Conservation (phyloP, 2,329 filamentous ascomycete genomes). For the Ceratocystis huliohia region DNA sequence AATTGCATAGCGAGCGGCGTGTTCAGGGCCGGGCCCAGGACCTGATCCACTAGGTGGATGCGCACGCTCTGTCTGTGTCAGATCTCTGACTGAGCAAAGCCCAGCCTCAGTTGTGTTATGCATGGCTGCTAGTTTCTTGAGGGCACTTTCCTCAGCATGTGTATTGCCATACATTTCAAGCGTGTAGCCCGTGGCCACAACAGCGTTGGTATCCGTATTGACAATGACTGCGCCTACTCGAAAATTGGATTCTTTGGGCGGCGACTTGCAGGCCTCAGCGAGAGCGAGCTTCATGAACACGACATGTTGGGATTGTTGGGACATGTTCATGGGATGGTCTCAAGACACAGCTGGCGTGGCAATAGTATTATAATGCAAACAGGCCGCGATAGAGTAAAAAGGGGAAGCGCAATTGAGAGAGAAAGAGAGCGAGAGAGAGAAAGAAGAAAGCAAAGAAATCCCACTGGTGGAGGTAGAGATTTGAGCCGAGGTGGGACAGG, state of each 20-base stretch:
- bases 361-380: background rate
- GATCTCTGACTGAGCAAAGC: conserved; percentile 29
- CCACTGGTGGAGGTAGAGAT: background rate
- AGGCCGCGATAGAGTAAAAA: background rate
- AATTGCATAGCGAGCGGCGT: conserved; percentile 32
- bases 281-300: conserved; percentile 14
- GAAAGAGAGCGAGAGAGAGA: background rate
- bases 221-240: conserved; percentile 86
- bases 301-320: background rate
- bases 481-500: background rate
- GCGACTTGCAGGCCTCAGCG: conserved; percentile 32
- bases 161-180: conserved; percentile 86
- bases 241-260: conserved; percentile 82
- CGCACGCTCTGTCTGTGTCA: conserved; percentile 23
- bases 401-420: background rate
- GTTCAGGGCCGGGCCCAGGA: no score
- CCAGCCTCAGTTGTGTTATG: conserved; percentile 36
- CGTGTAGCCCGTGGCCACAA: conserved; percentile 77
- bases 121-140: conserved; percentile 53
- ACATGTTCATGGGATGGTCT: background rate
- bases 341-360: background rate
- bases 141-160: conserved; percentile 87
- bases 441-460: background rate
- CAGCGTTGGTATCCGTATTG: conserved; percentile 39
- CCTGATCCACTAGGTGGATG: conserved; percentile 9